Conservation (phyloP, 1,139 yeast species). For the Saccharomyces pastorianus region DNA sequence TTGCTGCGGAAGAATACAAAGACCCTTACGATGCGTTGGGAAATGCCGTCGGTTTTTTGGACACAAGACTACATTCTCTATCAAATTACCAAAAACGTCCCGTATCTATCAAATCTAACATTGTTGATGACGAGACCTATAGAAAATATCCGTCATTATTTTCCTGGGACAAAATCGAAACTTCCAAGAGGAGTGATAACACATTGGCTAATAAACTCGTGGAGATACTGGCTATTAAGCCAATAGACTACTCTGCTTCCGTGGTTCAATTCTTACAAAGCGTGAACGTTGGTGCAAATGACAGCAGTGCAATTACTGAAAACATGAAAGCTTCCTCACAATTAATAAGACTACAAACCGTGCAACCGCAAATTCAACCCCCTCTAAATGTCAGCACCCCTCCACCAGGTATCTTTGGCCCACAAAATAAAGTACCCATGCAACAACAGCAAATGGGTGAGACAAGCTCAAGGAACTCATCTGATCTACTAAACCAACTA, state of each 20-base stretch:
- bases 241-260: constrained; percentile 29
- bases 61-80: constrained; percentile 31
- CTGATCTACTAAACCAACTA: constrained; percentile 61
- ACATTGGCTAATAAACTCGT: constrained; percentile 28
- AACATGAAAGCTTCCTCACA: constrained; percentile 1
- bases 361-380: constrained; percentile 21
- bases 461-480: constrained; percentile 36
- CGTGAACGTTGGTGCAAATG: constrained; percentile 12
- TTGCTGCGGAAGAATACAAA: constrained; percentile 18
- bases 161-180: constrained; percentile 33
- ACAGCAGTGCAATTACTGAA: constrained; percentile 5
- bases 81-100: constrained; percentile 25
- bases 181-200: constrained; percentile 25
- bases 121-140: constrained; percentile 33
- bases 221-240: constrained; percentile 29
- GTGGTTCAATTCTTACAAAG: constrained; percentile 28
- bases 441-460: constrained; percentile 15
- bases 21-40: constrained; percentile 31
- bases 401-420: constrained; percentile 41
- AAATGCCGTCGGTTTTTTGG: constrained; percentile 33
- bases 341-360: constrained; percentile 4
- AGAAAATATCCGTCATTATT: constrained; percentile 38
- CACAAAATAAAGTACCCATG: constrained; percentile 16
- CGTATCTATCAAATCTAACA: constrained; percentile 33
- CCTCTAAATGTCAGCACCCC: constrained; percentile 25